Conservation (phyloP, 2,329 filamentous ascomycete species). For the Colletotrichum higginsianum region DNA sequence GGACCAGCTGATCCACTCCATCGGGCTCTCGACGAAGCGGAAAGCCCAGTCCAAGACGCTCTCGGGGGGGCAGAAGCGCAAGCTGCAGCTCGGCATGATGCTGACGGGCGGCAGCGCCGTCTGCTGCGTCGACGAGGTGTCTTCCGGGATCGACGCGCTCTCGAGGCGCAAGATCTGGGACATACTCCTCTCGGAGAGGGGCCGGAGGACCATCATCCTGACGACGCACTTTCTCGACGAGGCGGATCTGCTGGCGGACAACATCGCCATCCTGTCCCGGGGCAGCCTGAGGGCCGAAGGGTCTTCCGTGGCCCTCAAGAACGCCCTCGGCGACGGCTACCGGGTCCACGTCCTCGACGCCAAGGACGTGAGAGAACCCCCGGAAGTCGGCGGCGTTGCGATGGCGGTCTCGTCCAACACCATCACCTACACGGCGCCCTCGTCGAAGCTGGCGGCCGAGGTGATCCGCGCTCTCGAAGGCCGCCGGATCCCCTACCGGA, state of each 20-base stretch:
- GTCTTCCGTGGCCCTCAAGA: conserved; percentile 78
- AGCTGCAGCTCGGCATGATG: conserved; percentile 84
- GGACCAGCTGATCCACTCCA: conserved; percentile 67
- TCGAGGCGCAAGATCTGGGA: conserved; percentile 67
- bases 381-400: conserved; percentile 68
- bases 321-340: conserved; percentile 68
- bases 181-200: conserved; percentile 78
- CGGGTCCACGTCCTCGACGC: conserved; percentile 53
- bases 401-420: conserved; percentile 77
- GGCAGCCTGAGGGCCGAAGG: conserved; percentile 77
- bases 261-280: conserved; percentile 79
- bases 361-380: conserved; percentile 61
- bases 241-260: conserved; percentile 79
- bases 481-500: conserved; percentile 82
- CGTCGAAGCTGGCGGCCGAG: conserved; percentile 78
- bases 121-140: conserved; percentile 83
- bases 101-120: conserved; percentile 81
- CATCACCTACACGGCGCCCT: conserved; percentile 79
- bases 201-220: conserved; percentile 76
- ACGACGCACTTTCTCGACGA: conserved; percentile 86
- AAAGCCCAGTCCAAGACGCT: conserved; percentile 74
- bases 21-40: conserved; percentile 77
- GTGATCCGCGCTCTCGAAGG: conserved; percentile 80
- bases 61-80: conserved; percentile 83
- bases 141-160: conserved; percentile 80